phyloP scores from a whole-genome alignment of 192 early-diverging fungal species.

The Gryganskiella cystojenkinii region DNA sequence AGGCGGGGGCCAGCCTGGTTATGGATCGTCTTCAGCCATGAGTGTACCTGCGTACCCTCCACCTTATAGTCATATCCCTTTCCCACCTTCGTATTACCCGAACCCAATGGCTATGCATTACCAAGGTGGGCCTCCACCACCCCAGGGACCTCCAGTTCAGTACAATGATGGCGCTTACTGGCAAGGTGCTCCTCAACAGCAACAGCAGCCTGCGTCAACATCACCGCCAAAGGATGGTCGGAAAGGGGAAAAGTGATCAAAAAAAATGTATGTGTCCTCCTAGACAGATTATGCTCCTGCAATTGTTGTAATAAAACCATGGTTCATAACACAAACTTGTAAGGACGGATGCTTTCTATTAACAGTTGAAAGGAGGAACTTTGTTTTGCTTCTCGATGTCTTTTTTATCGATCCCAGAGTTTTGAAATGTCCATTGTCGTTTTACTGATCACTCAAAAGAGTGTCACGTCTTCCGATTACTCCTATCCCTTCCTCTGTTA shows the following conservation, averaged over 20 bases:
- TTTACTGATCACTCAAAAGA: no score
- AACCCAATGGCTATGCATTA: slow-evolving; percentile 22
- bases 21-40: slow-evolving; percentile 41
- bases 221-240: neutral
- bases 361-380: no score
- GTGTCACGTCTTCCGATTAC: no score
- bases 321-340: no score
- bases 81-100: slow-evolving; percentile 17
- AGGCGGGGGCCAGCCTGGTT: neutral
- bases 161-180: slow-evolving; percentile 14
- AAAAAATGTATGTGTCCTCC: no score
- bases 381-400: no score
- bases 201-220: neutral
- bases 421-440: no score
- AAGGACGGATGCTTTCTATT: no score
- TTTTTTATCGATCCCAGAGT: no score
- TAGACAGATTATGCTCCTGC: no score
- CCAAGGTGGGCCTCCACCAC: slow-evolving; percentile 12
- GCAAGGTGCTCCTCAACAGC: slow-evolving; percentile 23
- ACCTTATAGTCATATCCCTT: slow-evolving; percentile 26
- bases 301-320: no score
- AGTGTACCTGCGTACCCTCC: slow-evolving; percentile 26
- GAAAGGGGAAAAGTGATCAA: neutral
- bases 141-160: neutral
- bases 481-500: no score